Conservation (phyloP, 257 asterid species). For the Solanum verrucosum region DNA sequence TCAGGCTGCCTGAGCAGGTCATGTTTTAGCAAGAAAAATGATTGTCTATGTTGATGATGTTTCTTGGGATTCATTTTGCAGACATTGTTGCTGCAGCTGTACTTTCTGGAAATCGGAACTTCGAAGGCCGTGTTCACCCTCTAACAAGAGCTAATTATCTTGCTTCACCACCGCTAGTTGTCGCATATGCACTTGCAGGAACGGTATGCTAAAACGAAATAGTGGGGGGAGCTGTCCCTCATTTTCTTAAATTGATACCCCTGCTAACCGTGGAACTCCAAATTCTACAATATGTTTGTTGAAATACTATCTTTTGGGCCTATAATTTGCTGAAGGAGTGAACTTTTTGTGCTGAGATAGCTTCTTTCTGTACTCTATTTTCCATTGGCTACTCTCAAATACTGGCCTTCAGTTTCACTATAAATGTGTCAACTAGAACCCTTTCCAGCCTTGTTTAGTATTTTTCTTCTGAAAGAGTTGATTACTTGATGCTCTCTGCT, state of each 20-base stretch:
- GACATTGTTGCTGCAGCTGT: conserved; percentile 90
- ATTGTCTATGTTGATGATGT: background rate
- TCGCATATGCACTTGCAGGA: conserved; percentile 94
- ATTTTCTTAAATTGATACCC: background rate
- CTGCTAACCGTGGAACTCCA: background rate
- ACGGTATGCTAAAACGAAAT: conserved; percentile 40
- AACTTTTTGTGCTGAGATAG: background rate
- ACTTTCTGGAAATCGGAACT: conserved; percentile 87
- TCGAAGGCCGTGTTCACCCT: conserved; percentile 94
- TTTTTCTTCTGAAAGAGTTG: background rate
- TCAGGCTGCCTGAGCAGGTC: background rate
- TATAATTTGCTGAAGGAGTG: background rate
- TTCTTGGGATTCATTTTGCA: conserved; percentile 14
- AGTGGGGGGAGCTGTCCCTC: background rate
- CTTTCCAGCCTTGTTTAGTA: background rate
- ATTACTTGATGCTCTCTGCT: background rate
- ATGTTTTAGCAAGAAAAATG: background rate
- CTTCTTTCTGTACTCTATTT: background rate
- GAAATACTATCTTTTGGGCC: background rate
- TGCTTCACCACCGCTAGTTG: conserved; percentile 82
- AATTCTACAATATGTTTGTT: background rate
- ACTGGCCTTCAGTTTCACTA: background rate
- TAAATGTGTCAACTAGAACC: background rate
- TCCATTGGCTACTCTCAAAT: background rate
- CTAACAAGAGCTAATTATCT: conserved; percentile 90